Evolutionary conservation across 164 flowering plant genomes (phyloP).

Genomic region (Cinnamomum micranthum): DNA sequence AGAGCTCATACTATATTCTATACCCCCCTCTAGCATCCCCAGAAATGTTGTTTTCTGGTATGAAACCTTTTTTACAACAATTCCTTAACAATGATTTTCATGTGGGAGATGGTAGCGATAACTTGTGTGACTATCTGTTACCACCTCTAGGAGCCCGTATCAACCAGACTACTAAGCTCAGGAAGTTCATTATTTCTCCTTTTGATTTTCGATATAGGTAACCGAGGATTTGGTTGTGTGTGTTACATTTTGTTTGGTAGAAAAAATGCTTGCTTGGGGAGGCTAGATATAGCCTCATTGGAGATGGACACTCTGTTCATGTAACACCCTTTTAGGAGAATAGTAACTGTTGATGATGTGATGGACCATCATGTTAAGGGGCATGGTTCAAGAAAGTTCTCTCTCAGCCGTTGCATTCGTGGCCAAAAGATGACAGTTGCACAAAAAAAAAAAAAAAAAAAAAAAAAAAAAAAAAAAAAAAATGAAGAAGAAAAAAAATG

Average conservation of each 20-base stretch:
- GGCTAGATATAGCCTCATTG: not conserved
- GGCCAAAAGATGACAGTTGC: not conserved
- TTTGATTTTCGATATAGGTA: constrained; percentile 76
- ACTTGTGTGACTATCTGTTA: constrained; percentile 58
- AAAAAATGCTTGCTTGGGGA: not conserved
- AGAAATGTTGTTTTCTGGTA: constrained; percentile 45
- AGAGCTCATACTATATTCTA: constrained; percentile 15
- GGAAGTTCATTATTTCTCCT: constrained; percentile 70
- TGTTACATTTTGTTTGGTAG: not conserved
- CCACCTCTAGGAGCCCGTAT: constrained; percentile 92
- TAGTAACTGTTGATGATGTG: not conserved
- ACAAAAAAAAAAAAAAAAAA: no score
- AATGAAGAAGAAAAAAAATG: no score
- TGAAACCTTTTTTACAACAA: constrained; percentile 47
- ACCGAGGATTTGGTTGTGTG: not conserved
- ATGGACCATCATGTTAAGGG: not conserved
- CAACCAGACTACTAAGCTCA: constrained; percentile 56
- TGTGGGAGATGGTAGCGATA: constrained; percentile 24
- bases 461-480: no score
- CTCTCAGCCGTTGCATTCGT: not conserved
- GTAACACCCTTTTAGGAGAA: not conserved
- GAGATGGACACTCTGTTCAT: not conserved
- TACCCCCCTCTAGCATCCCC: constrained; percentile 11
- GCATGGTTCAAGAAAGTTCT: not conserved
- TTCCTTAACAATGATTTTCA: constrained; percentile 54